These are phyloP conservation scores for Pleurotus ostreatus DNA, from an alignment of 768 basidiomycete genomes.

Conservation along the genomic window DNA sequence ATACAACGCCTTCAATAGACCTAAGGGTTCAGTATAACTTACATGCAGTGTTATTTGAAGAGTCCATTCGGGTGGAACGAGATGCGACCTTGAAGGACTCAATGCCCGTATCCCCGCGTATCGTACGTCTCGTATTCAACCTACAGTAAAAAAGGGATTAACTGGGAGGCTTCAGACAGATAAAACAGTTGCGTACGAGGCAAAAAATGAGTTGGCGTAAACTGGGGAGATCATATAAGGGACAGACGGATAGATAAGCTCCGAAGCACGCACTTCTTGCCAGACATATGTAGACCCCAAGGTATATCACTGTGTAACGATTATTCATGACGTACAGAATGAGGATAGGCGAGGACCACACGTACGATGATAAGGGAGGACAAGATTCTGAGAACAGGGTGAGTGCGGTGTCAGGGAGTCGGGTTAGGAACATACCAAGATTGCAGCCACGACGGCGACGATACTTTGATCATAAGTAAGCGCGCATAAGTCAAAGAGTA, in stretches of 20 bases:
- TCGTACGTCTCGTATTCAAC: neutral
- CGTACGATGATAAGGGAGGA: neutral
- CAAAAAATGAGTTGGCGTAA: slow-evolving; percentile 2
- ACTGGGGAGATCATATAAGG: neutral
- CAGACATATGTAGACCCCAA: slow-evolving; percentile 1
- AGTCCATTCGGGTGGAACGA: neutral
- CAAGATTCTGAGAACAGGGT: neutral
- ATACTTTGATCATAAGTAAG: neutral
- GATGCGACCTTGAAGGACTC: neutral
- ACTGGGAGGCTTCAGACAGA: too few relatives aligned
- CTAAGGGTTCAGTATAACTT: neutral
- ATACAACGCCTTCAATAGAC: neutral
- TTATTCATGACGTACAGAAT: neutral
- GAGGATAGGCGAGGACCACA: neutral
- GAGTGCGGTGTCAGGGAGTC: neutral
- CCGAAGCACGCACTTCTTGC: neutral
- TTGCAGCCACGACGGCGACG: neutral
- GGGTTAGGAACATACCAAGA: neutral
- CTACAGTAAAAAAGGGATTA: neutral
- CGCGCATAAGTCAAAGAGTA: neutral
- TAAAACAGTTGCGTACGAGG: neutral
- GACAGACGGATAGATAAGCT: too few relatives aligned
- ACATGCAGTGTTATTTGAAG: neutral
- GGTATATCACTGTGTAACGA: neutral
- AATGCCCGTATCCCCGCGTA: neutral